phyloP scores from a whole-genome alignment of 2,329 filamentous ascomycete genomes.

The Chaetomiaceae sp. region DNA sequence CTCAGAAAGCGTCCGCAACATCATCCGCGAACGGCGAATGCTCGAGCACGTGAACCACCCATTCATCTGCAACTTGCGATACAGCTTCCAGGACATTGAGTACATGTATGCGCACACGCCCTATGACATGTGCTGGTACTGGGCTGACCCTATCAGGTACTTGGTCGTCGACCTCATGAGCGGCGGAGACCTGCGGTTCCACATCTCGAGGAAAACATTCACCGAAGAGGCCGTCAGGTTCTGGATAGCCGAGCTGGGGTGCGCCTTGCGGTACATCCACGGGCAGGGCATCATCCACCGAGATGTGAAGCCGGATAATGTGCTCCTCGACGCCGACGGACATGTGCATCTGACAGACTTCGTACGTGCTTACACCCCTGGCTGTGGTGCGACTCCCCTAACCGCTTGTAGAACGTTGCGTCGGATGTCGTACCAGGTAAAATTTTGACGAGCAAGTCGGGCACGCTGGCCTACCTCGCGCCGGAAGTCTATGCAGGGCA shows the following conservation, averaged over 20 bases:
- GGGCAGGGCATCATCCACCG: constrained; percentile 83
- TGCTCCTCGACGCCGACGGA: constrained; percentile 79
- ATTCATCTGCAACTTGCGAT: constrained; percentile 96
- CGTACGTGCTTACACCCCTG: constrained; percentile 49
- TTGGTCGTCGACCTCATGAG: constrained; percentile 98
- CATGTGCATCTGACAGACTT: constrained; percentile 98
- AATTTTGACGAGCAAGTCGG: constrained; percentile 88
- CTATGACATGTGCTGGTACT: constrained; percentile 12
- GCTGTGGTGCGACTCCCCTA: constrained; percentile 7
- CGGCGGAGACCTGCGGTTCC: constrained; percentile 91
- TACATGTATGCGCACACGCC: constrained; percentile 67
- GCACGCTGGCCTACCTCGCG: constrained; percentile 90
- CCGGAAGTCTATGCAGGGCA: constrained; percentile 91
- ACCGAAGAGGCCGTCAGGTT: constrained; percentile 96
- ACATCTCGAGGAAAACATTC: constrained; percentile 96
- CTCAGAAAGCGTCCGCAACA: constrained; percentile 96
- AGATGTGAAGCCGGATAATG: constrained; percentile 90
- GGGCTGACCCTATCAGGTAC: constrained; percentile 66
- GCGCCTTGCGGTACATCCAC: constrained; percentile 84
- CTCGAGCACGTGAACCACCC: constrained; percentile 96
- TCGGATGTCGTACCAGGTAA: constrained; percentile 85
- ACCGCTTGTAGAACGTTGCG: constrained; percentile 73
- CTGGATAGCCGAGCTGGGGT: constrained; percentile 93
- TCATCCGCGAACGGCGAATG: constrained; percentile 96
- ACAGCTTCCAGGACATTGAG: constrained; percentile 98